Conservation (phyloP, 1,284 basidiomycete genomes). For the Peniophora sp. region DNA sequence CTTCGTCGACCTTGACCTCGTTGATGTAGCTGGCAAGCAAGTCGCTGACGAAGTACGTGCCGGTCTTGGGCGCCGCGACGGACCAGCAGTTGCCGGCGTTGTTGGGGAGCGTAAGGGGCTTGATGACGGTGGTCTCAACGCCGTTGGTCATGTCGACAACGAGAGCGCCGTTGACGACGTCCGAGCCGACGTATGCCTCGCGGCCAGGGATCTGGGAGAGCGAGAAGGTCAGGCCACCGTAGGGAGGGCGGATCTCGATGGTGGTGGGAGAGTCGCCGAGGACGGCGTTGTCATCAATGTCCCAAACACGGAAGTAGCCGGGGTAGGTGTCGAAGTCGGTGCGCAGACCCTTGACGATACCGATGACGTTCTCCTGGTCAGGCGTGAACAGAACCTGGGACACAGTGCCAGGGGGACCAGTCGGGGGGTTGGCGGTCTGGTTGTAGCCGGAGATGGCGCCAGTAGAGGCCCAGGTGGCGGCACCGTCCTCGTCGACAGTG, state of each 20-base stretch:
- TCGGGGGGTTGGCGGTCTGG: constrained; percentile 18
- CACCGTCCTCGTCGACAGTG: constrained; percentile 24
- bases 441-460: constrained; percentile 17
- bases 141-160: constrained; percentile 30
- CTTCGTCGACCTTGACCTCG: constrained; percentile 34
- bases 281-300: constrained; percentile 25
- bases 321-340: constrained; percentile 12
- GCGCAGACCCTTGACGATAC: background rate
- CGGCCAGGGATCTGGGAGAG: constrained; percentile 33
- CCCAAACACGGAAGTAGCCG: constrained; percentile 28
- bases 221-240: constrained; percentile 23
- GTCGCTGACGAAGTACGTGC: constrained; percentile 43
- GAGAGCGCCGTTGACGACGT: constrained; percentile 37
- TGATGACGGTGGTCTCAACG: constrained; percentile 4
- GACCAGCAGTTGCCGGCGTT: constrained; percentile 45
- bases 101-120: constrained; percentile 19
- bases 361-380: constrained; percentile 1
- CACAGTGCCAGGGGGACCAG: background rate
- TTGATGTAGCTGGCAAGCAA: constrained; percentile 33
- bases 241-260: constrained; percentile 19
- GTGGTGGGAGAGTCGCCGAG: constrained; percentile 32
- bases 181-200: constrained; percentile 36
- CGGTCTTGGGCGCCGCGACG: constrained; percentile 34
- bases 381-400: background rate
- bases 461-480: constrained; percentile 13